These are phyloP conservation scores for Verticillium klebahnii DNA, from an alignment of 2,329 filamentous ascomycete species.

Conservation along the genomic window DNA sequence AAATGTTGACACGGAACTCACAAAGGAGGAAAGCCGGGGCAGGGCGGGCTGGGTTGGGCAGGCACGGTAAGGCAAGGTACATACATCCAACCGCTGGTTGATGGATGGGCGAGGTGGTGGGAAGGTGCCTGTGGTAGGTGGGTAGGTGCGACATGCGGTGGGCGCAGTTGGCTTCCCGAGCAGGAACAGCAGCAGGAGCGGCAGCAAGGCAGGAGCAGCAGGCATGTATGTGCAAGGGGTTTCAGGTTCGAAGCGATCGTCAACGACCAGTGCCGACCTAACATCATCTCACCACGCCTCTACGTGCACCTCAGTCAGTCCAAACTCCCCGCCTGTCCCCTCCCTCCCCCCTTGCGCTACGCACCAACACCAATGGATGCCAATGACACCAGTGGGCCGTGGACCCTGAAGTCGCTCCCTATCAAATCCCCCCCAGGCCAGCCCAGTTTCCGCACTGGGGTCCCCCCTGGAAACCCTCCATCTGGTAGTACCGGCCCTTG, in stretches of 20 bases:
- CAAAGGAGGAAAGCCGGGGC: not conserved
- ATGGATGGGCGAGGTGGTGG: not conserved
- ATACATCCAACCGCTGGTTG: not conserved
- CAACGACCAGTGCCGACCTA: not conserved
- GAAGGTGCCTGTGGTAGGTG: not conserved
- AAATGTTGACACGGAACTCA: not conserved
- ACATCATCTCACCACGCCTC: not conserved
- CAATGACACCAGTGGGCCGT: not conserved
- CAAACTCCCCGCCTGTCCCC: not conserved
- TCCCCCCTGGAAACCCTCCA: not conserved
- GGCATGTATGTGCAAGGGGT: constrained; percentile 8
- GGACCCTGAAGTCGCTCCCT: not conserved
- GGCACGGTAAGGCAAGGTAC: not conserved
- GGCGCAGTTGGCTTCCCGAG: too few species aligned
- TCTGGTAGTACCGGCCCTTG: not conserved
- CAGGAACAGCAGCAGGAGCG: not conserved
- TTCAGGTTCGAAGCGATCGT: constrained; percentile 13
- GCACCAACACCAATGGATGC: not conserved
- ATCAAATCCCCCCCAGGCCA: not conserved
- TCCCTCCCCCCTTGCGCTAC: not conserved
- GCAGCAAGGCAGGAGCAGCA: not conserved
- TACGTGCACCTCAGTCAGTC: not conserved
- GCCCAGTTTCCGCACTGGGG: not conserved
- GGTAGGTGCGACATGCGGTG: not conserved
- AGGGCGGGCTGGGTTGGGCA: not conserved